Evolutionary conservation across 2,329 filamentous ascomycete species (phyloP).

Genomic region (Coniochaeta sp.): DNA sequence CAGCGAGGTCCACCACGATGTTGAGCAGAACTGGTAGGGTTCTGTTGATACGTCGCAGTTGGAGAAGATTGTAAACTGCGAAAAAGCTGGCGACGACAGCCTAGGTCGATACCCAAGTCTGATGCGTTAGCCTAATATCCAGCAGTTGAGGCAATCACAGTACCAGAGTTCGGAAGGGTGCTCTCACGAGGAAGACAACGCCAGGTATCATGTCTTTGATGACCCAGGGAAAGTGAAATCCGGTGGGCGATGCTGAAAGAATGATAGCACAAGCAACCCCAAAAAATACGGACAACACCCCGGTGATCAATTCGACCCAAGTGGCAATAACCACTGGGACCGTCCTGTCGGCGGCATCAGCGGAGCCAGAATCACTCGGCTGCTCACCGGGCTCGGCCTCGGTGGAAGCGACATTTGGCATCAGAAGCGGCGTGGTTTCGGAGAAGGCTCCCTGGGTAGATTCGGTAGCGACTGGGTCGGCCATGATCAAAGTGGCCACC

Average conservation of each 20-base stretch:
- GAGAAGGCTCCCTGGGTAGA: background rate
- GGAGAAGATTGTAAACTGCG: background rate
- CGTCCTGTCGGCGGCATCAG: background rate
- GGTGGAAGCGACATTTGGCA: background rate
- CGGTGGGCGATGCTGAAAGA: background rate
- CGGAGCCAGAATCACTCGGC: background rate
- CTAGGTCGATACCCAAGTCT: background rate
- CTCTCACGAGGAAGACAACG: background rate
- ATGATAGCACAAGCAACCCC: background rate
- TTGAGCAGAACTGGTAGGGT: background rate
- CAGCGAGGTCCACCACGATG: background rate
- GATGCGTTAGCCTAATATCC: background rate
- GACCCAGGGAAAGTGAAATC: background rate
- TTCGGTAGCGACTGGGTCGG: background rate
- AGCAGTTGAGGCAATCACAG: no score
- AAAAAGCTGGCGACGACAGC: background rate
- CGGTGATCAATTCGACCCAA: background rate
- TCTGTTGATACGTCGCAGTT: background rate
- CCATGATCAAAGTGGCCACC: background rate
- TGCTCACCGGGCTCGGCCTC: background rate
- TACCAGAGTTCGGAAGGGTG: background rate
- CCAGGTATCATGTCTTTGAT: background rate
- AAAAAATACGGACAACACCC: background rate
- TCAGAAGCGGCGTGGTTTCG: background rate
- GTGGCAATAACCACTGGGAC: background rate